Evolutionary conservation across 163 green algal species (phyloP), one percentile per base, ranked within the genome.

Genomic region (Chlorella variabilis): DNA sequence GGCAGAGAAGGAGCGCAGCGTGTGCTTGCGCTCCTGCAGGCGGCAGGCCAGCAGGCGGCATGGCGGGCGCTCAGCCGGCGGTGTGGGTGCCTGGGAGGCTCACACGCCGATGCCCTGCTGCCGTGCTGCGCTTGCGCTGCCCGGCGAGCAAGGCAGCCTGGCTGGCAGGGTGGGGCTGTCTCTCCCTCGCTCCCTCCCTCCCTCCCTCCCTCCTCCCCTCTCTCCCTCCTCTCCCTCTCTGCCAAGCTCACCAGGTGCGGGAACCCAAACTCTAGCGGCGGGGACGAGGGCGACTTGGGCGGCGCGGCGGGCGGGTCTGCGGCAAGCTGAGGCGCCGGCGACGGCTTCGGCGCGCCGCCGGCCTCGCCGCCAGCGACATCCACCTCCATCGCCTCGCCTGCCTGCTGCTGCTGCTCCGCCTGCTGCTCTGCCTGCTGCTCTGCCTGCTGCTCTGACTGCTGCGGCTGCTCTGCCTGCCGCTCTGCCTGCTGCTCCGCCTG

Each of bases 1-100:
- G 9, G 89, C 85, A 15, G 86, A 75, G 85, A 96, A 97, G 13
- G 90, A 93, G 7, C 83, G 83, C 63, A 97, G 81, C n/a, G 90
- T 96, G 77, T 94, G 88, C n/a, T 71, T 80, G 21, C 65, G 71
- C n/a, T 91, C 45, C 45, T 54, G 45, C 45, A 54, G 45, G 11
- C 45, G 45, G 45, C 45, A 15, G 45, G 45, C 11, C n/a, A n/a
- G n/a, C n/a, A n/a, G n/a, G n/a, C n/a, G n/a, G n/a, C n/a, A n/a
- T n/a, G n/a, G n/a, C n/a, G n/a, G n/a, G n/a, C n/a, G n/a, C n/a
- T n/a, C n/a, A n/a, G n/a, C n/a, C n/a, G n/a, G n/a, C n/a, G n/a
- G n/a, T n/a, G n/a, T n/a, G n/a, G n/a, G n/a, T n/a, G n/a, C n/a
- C n/a, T n/a, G n/a, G n/a, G n/a, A n/a, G n/a, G n/a, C n/a, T n/a